Evolutionary conservation across 768 basidiomycete species (phyloP), one percentile per base, ranked within the genome.

Genomic region (Xerocomellus chrysenteron): DNA sequence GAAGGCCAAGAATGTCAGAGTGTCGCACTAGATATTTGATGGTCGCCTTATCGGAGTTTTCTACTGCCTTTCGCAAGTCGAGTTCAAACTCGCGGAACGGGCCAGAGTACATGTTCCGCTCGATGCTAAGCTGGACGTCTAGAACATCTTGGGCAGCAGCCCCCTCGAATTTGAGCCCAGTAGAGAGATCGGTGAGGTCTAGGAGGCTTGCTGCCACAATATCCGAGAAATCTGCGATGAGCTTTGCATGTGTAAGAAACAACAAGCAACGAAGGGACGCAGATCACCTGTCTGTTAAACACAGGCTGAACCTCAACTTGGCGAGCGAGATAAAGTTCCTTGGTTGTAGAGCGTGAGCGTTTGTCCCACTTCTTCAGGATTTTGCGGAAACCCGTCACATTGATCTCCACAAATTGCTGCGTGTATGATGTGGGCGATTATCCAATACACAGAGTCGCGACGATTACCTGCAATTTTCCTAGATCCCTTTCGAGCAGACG

Each of bases 321-420:
- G 32, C 97, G 85, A 45, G 92, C 84, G 19, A 99, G 84, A 73
- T 98, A 98, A 5, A 98, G 80, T 67, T 99, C 97, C 68, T 94
- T 98, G n/a, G 92, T 98, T 21, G 88, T 86, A 2, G 92, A 94
- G 42, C 87, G 97, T 37, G 94, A 94, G 46, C 93, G 84, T 74
- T 98, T 99, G 74, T 98, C 97, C 82, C 93, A 99, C 71, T 99
- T 99, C 69, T 99, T 98, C 58, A 98, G 74, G 47, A 98, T 98
- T 72, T 98, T 98, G 44, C 95, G 84, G 71, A 98, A 98, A 4
- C 94, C 97, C 11, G 87, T 93, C 7, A 90, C 97, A 69, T 98
- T 99, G 67, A 97, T 90, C 74, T 98, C 97, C 59, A 99, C 86
- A 67, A 95, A 99, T 82, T 94, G 90, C 94, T 95, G 68, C 43